Base-by-base conservation (phyloP, 331 rosid genomes). In the Phaseolus coccineus region DNA sequence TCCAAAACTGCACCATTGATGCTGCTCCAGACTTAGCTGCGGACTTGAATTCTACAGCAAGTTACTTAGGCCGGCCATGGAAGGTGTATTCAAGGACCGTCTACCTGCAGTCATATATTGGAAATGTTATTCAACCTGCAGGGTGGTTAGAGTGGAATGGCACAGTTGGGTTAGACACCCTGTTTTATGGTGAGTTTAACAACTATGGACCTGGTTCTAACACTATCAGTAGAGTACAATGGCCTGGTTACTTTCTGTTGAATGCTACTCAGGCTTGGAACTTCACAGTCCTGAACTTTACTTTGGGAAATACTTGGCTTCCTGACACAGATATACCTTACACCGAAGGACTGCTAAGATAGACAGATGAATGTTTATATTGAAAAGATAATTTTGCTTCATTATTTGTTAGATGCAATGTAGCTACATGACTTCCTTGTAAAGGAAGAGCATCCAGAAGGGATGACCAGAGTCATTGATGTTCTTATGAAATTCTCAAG, bases 71-170 rank as follows among this genome's bases (percentile, higher is more conserved):
- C 0, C 70, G 97, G 35, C 97, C 94, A 0, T 92, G 97, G 97
- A 92, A 90, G 84, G 30, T 28, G 27, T 90, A 87, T 47, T 92
- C 97, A 0, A 86, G 96, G 69, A 92, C 97, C 1, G 96, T 90
- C 16, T 82, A 76, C 51, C 79, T 92, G 90, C 91, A 92, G 72
- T 90, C 92, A 2, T 92, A 85, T 42, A 90, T 92, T 24, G 94
- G 96, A 4, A 72, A 79, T 67, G 40, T 92, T 30, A 87, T 92
- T 58, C 69, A 73, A 1, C 87, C 90, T 8, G 35, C 42, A 33
- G 97, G 97, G 1, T 92, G 96, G 96, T 46, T 90, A 80, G 97
- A 87, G 47, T 92, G 97, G 97, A 88, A 92, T 77, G 97, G 94
- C 1, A 90, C 92, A 0, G 40, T 84, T 51, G 96, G 96, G 4